Base-by-base conservation (phyloP, 1,284 basidiomycete genomes). In the Chiua sp. region DNA sequence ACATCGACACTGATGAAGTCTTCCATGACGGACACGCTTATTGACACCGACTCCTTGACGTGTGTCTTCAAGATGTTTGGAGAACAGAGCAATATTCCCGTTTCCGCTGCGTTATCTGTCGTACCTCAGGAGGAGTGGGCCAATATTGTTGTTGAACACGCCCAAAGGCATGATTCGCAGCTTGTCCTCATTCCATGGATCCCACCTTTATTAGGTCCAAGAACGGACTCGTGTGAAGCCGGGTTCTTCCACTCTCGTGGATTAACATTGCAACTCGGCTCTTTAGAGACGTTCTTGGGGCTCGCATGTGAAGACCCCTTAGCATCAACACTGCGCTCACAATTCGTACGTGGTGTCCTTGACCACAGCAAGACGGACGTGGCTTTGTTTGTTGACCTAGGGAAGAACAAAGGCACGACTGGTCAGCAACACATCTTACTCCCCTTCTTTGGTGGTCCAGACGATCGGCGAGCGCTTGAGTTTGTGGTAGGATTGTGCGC, bases 391-490 rank as follows among this genome's bases (percentile, higher is more conserved):
- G 85, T 97, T 51, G 93, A 96, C 69, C 81, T 86, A 30, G 86
- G 82, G 10, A 78, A 78, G 23, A 73, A 75, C 28, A 63, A 65
- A 5, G 65, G 68, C 42, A 74, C 65, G 58, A 73, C 68, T 46
- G 76, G 72, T 60, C 61, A 66, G 33, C 86, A 90, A 63, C 94
- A 96, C 71, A 71, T 98, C 33, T 88, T 97, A 73, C 75, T 97
- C 35, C 92, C 93, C 1, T 98, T 98, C 85, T 93, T 96, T 74
- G 96, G 96, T 51, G 97, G 97, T 0, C 89, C 94, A 0, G 97
- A 99, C 72, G 96, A 98, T 73, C 86, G 97, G 2, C 83, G 94
- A 13, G 95, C 94, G 0, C 80, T 98, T 44, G 82, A 88, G 48
- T 86, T 98, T 64, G 88, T 94, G 13, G 85, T 91, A 44, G 94